A percentile compares a stretch with the other conserved stretches of the same genome.
phyloP scores from a whole-genome alignment of 257 asterid genomes.

The Fraxinus anomala region DNA sequence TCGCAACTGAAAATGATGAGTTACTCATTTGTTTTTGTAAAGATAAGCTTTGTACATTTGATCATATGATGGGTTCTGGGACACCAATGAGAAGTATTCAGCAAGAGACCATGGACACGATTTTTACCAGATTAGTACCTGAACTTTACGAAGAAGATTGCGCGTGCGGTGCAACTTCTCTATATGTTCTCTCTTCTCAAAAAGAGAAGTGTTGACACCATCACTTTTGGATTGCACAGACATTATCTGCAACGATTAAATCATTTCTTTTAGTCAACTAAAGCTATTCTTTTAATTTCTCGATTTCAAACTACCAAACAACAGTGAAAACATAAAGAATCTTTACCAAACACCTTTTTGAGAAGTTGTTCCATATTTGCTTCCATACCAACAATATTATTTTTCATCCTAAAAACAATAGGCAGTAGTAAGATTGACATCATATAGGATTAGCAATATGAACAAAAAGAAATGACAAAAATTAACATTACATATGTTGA shows the following conservation, averaged over 20 bases:
- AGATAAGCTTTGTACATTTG: background rate
- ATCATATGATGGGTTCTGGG: background rate
- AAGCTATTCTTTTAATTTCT: constrained; percentile 4
- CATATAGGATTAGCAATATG: background rate
- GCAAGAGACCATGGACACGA: constrained; percentile 12
- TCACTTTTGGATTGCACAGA: constrained; percentile 97
- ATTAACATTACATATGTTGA: background rate
- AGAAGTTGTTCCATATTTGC: constrained; percentile 98
- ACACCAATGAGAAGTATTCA: background rate
- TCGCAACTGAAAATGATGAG: constrained; percentile 12
- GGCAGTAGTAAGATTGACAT: constrained; percentile 22
- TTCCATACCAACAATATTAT: constrained; percentile 95
- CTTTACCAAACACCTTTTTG: constrained; percentile 74
- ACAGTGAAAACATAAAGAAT: constrained; percentile 29
- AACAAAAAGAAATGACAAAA: constrained; percentile 8
- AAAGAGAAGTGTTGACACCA: constrained; percentile 94
- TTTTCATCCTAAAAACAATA: constrained; percentile 81
- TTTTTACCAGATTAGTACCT: constrained; percentile 52
- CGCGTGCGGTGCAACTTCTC: constrained; percentile 98
- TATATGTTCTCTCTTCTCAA: constrained; percentile 92
- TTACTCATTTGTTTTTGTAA: background rate
- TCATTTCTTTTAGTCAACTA: background rate
- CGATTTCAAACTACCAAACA: constrained; percentile 15
- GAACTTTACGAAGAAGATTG: constrained; percentile 91
- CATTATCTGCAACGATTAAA: constrained; percentile 62